Percentiles rank a stretch among this genome's conserved stretches.
Evolutionary conservation across 2,329 filamentous ascomycete species (phyloP).

Genomic region (Nothophoma quercina): DNA sequence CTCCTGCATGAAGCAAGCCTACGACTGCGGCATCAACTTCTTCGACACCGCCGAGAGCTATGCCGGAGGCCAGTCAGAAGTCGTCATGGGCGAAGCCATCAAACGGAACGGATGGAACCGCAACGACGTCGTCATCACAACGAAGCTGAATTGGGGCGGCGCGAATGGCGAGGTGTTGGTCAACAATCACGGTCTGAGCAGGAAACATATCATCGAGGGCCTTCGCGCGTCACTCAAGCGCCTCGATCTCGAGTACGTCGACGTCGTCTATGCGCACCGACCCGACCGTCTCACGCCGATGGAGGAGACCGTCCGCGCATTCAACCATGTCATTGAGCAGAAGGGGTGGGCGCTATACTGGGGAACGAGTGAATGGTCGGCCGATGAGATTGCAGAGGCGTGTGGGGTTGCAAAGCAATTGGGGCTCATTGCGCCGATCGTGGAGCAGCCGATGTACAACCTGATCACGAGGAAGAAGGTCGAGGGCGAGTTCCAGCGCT

Average conservation of each 20-base stretch:
- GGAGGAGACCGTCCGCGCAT: conserved; percentile 74
- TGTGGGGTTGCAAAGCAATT: conserved; percentile 66
- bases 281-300: conserved; percentile 74
- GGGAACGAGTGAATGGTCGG: conserved; percentile 68
- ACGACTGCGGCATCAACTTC: conserved; percentile 60
- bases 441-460: conserved; percentile 65
- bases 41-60: conserved; percentile 50
- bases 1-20: conserved; percentile 62
- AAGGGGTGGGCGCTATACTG: conserved; percentile 73
- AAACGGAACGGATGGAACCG: conserved; percentile 60
- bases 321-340: conserved; percentile 73
- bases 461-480: conserved; percentile 65
- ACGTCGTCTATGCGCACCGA: conserved; percentile 74
- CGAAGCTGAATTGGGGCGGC: conserved; percentile 64
- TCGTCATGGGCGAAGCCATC: conserved; percentile 64
- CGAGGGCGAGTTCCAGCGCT: conserved; percentile 64
- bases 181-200: conserved; percentile 72
- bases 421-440: conserved; percentile 63
- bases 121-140: conserved; percentile 61
- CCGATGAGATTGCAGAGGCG: conserved; percentile 67
- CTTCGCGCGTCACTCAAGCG: conserved; percentile 67
- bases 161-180: conserved; percentile 61
- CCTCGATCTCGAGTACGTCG: conserved; percentile 68
- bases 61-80: conserved; percentile 61
- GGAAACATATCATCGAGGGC: conserved; percentile 76